Conservation (phyloP, 2,329 filamentous ascomycete species). For the Dryadomyces quercus-mongolicae region DNA sequence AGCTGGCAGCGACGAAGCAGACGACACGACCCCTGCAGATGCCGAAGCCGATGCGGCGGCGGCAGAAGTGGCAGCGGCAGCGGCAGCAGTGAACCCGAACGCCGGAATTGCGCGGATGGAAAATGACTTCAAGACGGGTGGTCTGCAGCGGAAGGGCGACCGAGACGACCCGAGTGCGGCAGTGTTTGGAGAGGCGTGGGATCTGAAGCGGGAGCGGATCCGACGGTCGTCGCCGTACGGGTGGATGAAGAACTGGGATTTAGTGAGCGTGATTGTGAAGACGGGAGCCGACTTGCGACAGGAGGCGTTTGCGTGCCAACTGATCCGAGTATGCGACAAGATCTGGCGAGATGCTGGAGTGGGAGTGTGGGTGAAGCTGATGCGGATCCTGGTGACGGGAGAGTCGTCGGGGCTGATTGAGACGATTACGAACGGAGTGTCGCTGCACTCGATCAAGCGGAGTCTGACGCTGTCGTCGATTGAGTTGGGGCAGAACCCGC, state of each 20-base stretch:
- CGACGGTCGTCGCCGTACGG: conserved; percentile 74
- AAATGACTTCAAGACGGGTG: conserved; percentile 78
- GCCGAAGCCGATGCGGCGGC: conserved; percentile 16
- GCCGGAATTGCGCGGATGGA: conserved; percentile 77
- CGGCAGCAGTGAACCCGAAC: conserved; percentile 46
- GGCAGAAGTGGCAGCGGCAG: conserved; percentile 23
- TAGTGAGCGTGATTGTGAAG: conserved; percentile 79
- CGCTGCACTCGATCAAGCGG: conserved; percentile 74
- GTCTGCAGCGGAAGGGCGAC: conserved; percentile 68
- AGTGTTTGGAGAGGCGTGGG: conserved; percentile 79
- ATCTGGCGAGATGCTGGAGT: conserved; percentile 67
- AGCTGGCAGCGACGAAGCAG: background rate
- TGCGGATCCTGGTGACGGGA: conserved; percentile 77
- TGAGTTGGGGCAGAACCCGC: conserved; percentile 59
- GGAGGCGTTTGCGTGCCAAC: conserved; percentile 77
- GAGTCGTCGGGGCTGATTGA: conserved; percentile 77
- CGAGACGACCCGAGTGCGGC: conserved; percentile 77
- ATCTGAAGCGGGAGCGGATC: conserved; percentile 72
- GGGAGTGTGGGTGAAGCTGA: conserved; percentile 78
- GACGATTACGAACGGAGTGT: conserved; percentile 80
- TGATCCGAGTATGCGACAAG: conserved; percentile 69
- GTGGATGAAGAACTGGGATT: conserved; percentile 84
- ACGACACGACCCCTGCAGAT: background rate
- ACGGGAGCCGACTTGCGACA: conserved; percentile 73
- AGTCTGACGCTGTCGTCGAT: conserved; percentile 66